These are phyloP conservation scores for Lachancea thermotolerans DNA, from an alignment of 805 yeast species.

Conservation along the genomic window DNA sequence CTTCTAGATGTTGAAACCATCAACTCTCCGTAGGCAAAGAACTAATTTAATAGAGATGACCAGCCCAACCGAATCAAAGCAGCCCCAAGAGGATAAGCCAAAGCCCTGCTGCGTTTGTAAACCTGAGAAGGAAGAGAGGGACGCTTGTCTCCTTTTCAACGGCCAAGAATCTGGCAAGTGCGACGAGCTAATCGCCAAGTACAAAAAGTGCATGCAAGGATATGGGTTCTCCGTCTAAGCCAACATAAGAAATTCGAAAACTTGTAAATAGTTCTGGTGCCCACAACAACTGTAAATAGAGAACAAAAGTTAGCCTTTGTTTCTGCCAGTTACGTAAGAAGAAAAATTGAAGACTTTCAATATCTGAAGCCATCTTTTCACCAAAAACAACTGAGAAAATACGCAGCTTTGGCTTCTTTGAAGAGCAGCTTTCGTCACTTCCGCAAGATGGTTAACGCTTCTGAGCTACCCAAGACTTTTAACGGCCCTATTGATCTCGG, in stretches of 20 bases:
- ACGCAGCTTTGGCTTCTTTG: too few relatives aligned
- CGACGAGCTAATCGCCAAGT: constrained; percentile 57
- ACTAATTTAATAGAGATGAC: neutral
- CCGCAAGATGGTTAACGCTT: constrained; percentile 19
- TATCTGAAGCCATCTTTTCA: too few relatives aligned
- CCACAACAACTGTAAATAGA: too few relatives aligned
- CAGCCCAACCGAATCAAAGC: neutral
- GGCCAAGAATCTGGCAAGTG: constrained; percentile 86
- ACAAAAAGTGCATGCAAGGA: constrained; percentile 87
- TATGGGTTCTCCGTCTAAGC: constrained; percentile 53
- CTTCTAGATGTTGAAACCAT: too few relatives aligned
- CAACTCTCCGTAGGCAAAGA: too few relatives aligned
- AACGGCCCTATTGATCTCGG: constrained; percentile 56
- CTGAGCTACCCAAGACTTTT: constrained; percentile 20
- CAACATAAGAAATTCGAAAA: neutral
- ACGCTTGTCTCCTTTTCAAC: constrained; percentile 75
- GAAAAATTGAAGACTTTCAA: neutral
- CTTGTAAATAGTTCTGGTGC: too few relatives aligned
- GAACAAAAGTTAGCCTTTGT: too few relatives aligned
- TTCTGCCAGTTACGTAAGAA: neutral
- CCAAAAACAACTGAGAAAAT: too few relatives aligned
- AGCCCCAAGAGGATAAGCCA: constrained; percentile 42
- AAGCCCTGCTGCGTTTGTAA: constrained; percentile 97
- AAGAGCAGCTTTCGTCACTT: too few relatives aligned
- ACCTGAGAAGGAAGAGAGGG: constrained; percentile 73